Conservation (phyloP, 495 filamentous ascomycete species). For the Penicillium paxilli region DNA sequence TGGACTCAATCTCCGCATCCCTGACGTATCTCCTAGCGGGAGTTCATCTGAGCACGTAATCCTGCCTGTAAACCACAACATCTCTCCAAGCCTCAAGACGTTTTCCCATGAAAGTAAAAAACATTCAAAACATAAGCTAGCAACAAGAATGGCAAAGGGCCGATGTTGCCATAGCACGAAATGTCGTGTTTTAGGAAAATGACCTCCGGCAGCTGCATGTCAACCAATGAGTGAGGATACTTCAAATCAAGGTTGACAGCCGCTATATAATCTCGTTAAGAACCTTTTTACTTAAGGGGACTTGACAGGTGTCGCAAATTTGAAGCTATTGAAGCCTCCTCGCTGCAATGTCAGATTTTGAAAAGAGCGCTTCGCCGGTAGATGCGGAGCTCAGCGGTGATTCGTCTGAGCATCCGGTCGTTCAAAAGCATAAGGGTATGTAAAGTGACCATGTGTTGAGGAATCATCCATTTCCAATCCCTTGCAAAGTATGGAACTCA, state of each 20-base stretch:
- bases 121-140: not conserved
- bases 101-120: not conserved
- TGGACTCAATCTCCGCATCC: not conserved
- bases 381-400: conserved; percentile 21
- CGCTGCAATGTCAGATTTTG: conserved; percentile 15
- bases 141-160: not conserved
- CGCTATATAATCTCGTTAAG: not conserved
- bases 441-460: not conserved
- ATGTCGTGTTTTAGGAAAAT: conserved; percentile 1
- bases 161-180: conserved; percentile 20
- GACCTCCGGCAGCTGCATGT: conserved; percentile 3
- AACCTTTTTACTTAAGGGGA: not conserved
- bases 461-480: too few species aligned
- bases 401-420: conserved; percentile 1
- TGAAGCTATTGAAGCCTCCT: not conserved
- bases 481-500: too few species aligned
- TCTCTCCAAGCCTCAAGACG: not conserved
- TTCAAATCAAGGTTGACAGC: too few species aligned
- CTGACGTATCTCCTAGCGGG: not conserved
- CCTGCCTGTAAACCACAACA: conserved; percentile 29
- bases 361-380: conserved; percentile 19
- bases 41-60: conserved; percentile 45
- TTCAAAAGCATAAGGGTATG: conserved; percentile 27
- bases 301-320: not conserved
- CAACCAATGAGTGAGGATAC: not conserved